These are phyloP conservation scores for Pleurotus tuoliensis DNA, from an alignment of 768 basidiomycete species.

Conservation along the genomic window DNA sequence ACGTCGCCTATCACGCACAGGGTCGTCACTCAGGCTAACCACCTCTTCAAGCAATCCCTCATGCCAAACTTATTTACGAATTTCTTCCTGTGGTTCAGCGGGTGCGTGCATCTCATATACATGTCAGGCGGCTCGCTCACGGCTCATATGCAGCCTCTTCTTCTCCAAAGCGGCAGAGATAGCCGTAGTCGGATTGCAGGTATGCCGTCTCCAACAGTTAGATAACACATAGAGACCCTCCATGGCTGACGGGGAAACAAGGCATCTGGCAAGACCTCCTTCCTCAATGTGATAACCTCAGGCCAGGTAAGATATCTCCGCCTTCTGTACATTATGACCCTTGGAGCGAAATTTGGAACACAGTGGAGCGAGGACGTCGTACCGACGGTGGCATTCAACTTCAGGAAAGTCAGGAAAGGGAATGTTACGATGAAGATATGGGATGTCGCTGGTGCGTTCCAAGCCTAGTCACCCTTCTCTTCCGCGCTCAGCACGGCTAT, in stretches of 20 bases:
- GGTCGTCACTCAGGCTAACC: too few species aligned
- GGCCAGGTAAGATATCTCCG: slow-evolving; percentile 52
- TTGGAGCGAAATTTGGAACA: slow-evolving; percentile 10
- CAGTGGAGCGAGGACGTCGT: slow-evolving; percentile 98
- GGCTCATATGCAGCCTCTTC: slow-evolving; percentile 54
- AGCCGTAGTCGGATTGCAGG: slow-evolving; percentile 89
- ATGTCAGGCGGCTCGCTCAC: not conserved
- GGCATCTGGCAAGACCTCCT: slow-evolving; percentile 94
- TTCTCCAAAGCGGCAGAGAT: slow-evolving; percentile 87
- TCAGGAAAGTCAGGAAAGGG: slow-evolving; percentile 83
- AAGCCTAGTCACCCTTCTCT: not conserved
- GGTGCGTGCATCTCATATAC: slow-evolving; percentile 21
- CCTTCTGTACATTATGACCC: not conserved
- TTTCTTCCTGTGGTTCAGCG: slow-evolving; percentile 42
- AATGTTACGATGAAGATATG: slow-evolving; percentile 91
- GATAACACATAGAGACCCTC: not conserved
- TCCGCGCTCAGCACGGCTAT: not conserved
- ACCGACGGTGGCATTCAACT: slow-evolving; percentile 91
- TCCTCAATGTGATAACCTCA: slow-evolving; percentile 89
- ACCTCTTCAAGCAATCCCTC: not conserved
- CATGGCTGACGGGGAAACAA: slow-evolving; percentile 23
- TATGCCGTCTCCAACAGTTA: slow-evolving; percentile 19
- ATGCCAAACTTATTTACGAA: slow-evolving; percentile 41
- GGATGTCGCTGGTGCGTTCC: slow-evolving; percentile 81
- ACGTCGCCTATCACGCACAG: not conserved